These are phyloP conservation scores for Cornus controversa DNA, from an alignment of 148 eudicot genomes.

Conservation along the genomic window DNA sequence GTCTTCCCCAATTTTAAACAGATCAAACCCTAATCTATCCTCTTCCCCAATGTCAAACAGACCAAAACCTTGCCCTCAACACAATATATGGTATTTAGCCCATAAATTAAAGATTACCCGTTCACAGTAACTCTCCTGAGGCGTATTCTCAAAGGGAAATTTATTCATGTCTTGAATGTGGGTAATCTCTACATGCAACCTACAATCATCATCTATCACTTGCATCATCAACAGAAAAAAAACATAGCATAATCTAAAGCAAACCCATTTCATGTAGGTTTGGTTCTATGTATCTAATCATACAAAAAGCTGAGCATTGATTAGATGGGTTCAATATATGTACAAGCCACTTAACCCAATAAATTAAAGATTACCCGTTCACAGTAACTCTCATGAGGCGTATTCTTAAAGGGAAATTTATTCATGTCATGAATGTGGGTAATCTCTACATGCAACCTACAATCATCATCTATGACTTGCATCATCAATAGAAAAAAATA, in stretches of 20 bases:
- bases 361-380: slow-evolving; percentile 37
- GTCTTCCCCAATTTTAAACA: too few relatives aligned
- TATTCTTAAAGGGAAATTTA: slow-evolving; percentile 47
- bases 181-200: slow-evolving; percentile 73
- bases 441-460: slow-evolving; percentile 71
- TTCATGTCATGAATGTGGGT: slow-evolving; percentile 65
- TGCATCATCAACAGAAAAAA: neutral
- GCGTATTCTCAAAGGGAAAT: slow-evolving; percentile 44
- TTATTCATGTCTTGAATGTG: slow-evolving; percentile 65
- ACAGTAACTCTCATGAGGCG: slow-evolving; percentile 46
- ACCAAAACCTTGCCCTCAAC: too few relatives aligned
- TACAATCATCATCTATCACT: slow-evolving; percentile 14
- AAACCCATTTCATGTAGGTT: neutral
- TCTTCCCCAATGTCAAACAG: too few relatives aligned
- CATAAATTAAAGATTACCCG: slow-evolving; percentile 37
- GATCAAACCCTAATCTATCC: too few relatives aligned
- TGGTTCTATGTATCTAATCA: too few relatives aligned
- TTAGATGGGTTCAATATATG: too few relatives aligned
- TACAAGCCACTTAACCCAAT: too few relatives aligned
- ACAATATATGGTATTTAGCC: too few relatives aligned
- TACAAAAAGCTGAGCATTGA: too few relatives aligned
- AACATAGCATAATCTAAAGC: neutral
- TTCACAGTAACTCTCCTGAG: slow-evolving; percentile 44
- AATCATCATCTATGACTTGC: neutral
- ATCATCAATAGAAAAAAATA: neutral